phyloP scores from a whole-genome alignment of 2,329 filamentous ascomycete genomes.

The Alternaria tenuissima region DNA sequence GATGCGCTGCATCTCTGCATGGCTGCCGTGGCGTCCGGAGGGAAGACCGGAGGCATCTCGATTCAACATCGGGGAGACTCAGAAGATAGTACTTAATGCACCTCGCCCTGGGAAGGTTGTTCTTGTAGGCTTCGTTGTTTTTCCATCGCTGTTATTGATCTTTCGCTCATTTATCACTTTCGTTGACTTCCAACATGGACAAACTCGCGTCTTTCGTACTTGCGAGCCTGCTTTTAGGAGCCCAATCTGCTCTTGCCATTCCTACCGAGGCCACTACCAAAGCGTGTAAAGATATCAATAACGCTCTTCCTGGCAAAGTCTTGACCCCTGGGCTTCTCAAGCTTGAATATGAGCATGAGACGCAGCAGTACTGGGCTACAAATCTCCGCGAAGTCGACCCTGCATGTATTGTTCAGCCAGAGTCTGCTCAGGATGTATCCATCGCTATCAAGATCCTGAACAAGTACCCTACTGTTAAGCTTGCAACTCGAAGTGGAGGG shows the following conservation, averaged over 20 bases:
- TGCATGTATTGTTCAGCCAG: constrained; percentile 38
- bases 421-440: constrained; percentile 33
- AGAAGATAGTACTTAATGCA: not conserved
- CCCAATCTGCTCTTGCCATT: constrained; percentile 11
- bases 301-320: constrained; percentile 30
- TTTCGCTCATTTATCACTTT: not conserved
- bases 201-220: constrained; percentile 5
- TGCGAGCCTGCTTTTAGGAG: constrained; percentile 17
- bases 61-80: not conserved
- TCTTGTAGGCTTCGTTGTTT: not conserved
- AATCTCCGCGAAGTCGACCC: constrained; percentile 29
- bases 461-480: constrained; percentile 30
- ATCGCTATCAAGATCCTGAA: constrained; percentile 34
- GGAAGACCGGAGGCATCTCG: not conserved
- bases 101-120: not conserved
- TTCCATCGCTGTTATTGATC: not conserved
- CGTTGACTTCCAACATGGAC: constrained; percentile 10
- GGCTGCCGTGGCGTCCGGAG: not conserved
- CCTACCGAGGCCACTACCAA: constrained; percentile 27
- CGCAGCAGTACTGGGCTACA: constrained; percentile 33
- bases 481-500: constrained; percentile 42
- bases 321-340: constrained; percentile 27
- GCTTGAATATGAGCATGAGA: constrained; percentile 28
- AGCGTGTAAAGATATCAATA: constrained; percentile 30
- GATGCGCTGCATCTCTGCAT: not conserved